A percentile compares a stretch with the other conserved stretches of the same genome.
These are phyloP conservation scores for Amanita pseudoporphyria DNA, from an alignment of 768 basidiomycete genomes.

Conservation along the genomic window DNA sequence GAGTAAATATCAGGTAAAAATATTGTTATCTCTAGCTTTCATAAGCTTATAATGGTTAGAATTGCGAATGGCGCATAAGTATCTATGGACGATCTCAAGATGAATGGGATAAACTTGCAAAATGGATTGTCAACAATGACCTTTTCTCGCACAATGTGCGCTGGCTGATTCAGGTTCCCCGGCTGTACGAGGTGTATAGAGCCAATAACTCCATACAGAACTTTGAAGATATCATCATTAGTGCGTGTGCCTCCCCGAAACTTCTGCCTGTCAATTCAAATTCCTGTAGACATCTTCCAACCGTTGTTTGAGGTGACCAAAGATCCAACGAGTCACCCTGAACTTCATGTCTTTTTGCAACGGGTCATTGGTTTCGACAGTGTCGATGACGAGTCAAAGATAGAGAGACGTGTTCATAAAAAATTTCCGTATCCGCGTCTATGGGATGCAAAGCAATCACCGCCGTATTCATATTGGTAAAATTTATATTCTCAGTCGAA, in stretches of 20 bases:
- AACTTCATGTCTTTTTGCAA: slow-evolving; percentile 91
- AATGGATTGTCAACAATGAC: slow-evolving; percentile 93
- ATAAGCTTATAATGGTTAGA: slow-evolving; percentile 30
- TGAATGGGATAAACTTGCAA: slow-evolving; percentile 98
- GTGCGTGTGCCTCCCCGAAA: slow-evolving; percentile 37
- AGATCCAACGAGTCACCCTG: slow-evolving; percentile 83
- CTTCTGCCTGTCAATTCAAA: background rate
- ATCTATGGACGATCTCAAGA: slow-evolving; percentile 77
- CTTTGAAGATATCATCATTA: slow-evolving; percentile 85
- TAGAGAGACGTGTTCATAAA: slow-evolving; percentile 82
- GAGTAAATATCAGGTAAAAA: slow-evolving; percentile 87
- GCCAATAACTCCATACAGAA: slow-evolving; percentile 72
- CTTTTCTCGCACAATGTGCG: slow-evolving; percentile 94
- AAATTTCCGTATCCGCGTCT: slow-evolving; percentile 89
- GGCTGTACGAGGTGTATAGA: slow-evolving; percentile 94
- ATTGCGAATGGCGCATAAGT: slow-evolving; percentile 95
- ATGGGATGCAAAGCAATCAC: slow-evolving; percentile 86
- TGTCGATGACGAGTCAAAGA: slow-evolving; percentile 98
- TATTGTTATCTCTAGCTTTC: background rate
- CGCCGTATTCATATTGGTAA: slow-evolving; percentile 94
- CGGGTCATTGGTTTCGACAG: slow-evolving; percentile 95
- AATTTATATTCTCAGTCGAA: background rate
- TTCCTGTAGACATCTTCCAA: slow-evolving; percentile 68
- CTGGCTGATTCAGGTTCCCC: slow-evolving; percentile 94
- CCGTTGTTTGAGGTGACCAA: slow-evolving; percentile 96